Percentiles rank a stretch among this genome's conserved stretches.
phyloP scores from a whole-genome alignment of 805 yeast species.

The Sugiyamaella americana region DNA sequence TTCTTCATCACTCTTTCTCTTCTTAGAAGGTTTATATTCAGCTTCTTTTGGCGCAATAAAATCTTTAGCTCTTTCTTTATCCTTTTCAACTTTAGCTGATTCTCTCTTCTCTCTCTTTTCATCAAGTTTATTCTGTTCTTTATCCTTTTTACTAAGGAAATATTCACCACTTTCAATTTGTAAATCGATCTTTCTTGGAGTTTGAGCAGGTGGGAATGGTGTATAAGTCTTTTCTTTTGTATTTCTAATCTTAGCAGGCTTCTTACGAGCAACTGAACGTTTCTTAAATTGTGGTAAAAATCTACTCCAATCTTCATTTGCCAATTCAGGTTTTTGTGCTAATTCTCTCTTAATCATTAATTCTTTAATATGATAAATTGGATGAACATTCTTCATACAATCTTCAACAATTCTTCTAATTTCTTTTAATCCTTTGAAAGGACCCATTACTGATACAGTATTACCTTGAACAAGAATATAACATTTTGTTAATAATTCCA shows the following conservation, averaged over 20 bases:
- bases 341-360: conserved; percentile 95
- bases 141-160: conserved; percentile 83
- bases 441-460: conserved; percentile 96
- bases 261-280: conserved; percentile 90
- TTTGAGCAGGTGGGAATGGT: conserved; percentile 98
- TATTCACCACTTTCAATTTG: conserved; percentile 98
- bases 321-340: conserved; percentile 90
- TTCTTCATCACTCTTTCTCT: conserved; percentile 27
- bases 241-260: conserved; percentile 62
- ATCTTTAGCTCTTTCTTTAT: conserved; percentile 66
- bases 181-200: conserved; percentile 93
- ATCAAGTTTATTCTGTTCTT: conserved; percentile 60
- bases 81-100: conserved; percentile 57
- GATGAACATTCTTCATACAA: conserved; percentile 94
- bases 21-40: conserved; percentile 37
- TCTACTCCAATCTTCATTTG: conserved; percentile 94
- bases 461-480: conserved; percentile 95
- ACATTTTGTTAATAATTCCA: conserved; percentile 91
- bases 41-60: conserved; percentile 83
- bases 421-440: conserved; percentile 86
- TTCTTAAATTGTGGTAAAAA: conserved; percentile 95
- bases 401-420: conserved; percentile 93
- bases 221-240: conserved; percentile 82
- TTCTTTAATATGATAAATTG: conserved; percentile 96
- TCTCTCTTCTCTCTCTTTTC: conserved; percentile 77